phyloP scores from a whole-genome alignment of 768 basidiomycete species.

The Trametes cinnabarina region DNA sequence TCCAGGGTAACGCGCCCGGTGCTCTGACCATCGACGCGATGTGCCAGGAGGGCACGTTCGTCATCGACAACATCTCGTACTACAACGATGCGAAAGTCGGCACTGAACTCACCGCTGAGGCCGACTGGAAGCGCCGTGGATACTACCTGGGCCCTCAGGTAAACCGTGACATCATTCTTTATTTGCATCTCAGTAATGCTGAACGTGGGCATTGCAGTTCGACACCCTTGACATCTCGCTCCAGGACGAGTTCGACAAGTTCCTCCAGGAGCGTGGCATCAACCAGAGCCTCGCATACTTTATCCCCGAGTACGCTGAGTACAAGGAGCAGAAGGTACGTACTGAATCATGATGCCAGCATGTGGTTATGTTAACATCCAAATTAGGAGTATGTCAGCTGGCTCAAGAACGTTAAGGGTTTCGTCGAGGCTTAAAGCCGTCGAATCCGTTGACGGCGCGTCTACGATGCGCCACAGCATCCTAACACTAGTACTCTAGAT shows the following conservation, averaged over 20 bases:
- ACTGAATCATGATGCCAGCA: neutral
- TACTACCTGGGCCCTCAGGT: conserved; percentile 92
- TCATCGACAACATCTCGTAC: conserved; percentile 88
- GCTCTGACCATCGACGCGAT: conserved; percentile 78
- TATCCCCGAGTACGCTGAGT: conserved; percentile 83
- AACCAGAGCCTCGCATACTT: conserved; percentile 80
- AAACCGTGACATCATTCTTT: conserved; percentile 23
- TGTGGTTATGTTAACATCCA: neutral
- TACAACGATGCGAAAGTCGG: conserved; percentile 73
- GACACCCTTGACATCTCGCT: conserved; percentile 84
- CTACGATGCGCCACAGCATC: neutral
- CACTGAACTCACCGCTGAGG: conserved; percentile 78
- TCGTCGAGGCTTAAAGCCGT: conserved; percentile 53
- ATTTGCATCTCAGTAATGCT: neutral
- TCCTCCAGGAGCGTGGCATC: conserved; percentile 86
- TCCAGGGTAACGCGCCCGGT: conserved; percentile 53
- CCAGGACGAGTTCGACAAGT: conserved; percentile 91
- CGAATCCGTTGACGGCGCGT: neutral
- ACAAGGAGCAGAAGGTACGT: conserved; percentile 90
- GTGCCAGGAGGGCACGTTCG: conserved; percentile 74
- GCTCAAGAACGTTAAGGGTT: conserved; percentile 78
- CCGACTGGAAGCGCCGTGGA: conserved; percentile 91
- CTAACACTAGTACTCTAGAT: neutral
- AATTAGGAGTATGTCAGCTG: conserved; percentile 87
- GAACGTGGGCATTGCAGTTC: conserved; percentile 49